A percentile compares a stretch with the other conserved stretches of the same genome.
Conservation (phyloP, 1,284 basidiomycete species). For the Apiotrichum akiyoshidainum region DNA sequence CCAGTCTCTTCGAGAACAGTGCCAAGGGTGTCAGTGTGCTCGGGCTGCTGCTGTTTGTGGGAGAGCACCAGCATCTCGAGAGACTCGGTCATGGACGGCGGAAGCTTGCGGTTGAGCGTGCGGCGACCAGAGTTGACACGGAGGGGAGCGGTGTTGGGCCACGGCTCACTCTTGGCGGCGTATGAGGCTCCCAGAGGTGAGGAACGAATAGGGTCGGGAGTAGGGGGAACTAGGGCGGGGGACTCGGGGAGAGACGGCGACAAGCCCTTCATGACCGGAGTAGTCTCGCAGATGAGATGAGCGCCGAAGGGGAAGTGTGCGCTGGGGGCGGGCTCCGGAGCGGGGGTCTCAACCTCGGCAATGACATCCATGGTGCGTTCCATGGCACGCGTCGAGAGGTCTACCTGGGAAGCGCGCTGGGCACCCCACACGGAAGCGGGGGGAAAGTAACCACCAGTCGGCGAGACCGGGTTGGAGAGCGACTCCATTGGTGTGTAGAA, state of each 20-base stretch:
- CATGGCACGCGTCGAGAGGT: neutral
- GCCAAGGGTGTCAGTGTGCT: conserved; percentile 1
- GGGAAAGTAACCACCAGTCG: neutral
- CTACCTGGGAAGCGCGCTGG: neutral
- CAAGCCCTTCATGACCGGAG: neutral
- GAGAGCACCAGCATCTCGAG: conserved; percentile 26
- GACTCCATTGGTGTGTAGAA: neutral
- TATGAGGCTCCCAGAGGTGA: too few species aligned
- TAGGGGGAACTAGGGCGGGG: conserved; percentile 2
- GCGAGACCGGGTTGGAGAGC: neutral
- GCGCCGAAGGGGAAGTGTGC: neutral
- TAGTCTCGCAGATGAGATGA: neutral
- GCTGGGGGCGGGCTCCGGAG: neutral
- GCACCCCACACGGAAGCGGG: neutral
- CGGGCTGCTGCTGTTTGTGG: conserved; percentile 6
- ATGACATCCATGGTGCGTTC: neutral
- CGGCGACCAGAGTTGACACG: neutral
- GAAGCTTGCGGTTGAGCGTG: conserved; percentile 29
- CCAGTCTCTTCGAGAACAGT: conserved; percentile 5
- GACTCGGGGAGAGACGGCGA: conserved; percentile 11
- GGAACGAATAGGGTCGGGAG: neutral
- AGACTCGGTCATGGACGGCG: conserved; percentile 33
- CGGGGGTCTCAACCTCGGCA: neutral
- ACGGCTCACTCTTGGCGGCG: neutral
- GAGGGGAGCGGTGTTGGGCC: neutral